Base-by-base conservation (phyloP, 495 filamentous ascomycete genomes). In the Parmelia sp. region DNA sequence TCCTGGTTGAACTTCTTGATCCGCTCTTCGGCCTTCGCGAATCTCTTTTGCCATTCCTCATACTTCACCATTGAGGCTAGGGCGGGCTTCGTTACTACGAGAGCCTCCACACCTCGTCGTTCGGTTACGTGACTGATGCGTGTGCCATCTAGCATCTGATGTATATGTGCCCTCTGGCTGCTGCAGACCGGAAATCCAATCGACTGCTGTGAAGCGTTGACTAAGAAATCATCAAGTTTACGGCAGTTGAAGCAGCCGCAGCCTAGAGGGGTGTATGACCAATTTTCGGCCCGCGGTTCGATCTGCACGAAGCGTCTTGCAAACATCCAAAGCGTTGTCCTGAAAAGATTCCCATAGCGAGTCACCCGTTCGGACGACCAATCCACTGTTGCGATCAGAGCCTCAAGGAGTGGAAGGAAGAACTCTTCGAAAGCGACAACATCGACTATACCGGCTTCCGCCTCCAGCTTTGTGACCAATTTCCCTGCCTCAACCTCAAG, bases 341-440 rank as follows among this genome's bases (percentile, higher is more conserved):
- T 8, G 10, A 29, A 27, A 12, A 51, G 23, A 8, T 4, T 51
- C 47, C 11, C 47, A 27, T 51, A 51, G 23, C 47, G 8, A 7
- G 47, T 51, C 47, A 51, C 23, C 47, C 23, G 47, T 51, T 51
- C 47, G 9, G n/a, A n/a, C n/a, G n/a, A n/a, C n/a, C n/a, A n/a
- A n/a, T 2, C 0, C 3, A 27, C 23, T 2, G 10, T 51, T 27
- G 10, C 47, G 25, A 19, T 51, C 15, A 51, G 23, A 29, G 47
- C 47, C 23, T 29, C 23, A 15, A 51, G 47, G 10, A 29, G 47
- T 27, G 47, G 47, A 29, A 51, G 47, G 47, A 51, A 51, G 47
- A 51, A 51, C 11, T 4, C 29, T 51, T 51, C 47, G 23, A 27
- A 51, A 12, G 47, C 47, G 15, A 51, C 23, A 27, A 27, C 3